Evolutionary conservation across 768 basidiomycete genomes (phyloP), one percentile per base, ranked within the genome.

Genomic region (Cystofilobasidium capitatum): DNA sequence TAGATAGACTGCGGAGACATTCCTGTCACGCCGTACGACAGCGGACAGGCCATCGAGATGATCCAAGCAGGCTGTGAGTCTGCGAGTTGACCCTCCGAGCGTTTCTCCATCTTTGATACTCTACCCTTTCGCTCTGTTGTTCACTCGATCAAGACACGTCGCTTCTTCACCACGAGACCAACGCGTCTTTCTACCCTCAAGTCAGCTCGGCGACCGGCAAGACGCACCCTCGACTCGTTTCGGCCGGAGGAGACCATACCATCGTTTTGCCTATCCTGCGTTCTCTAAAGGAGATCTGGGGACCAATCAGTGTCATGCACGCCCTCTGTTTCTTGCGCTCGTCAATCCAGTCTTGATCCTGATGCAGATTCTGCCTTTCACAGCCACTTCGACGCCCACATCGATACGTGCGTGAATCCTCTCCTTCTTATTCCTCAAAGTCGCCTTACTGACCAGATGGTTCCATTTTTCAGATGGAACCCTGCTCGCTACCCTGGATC

Each of bases 1-100:
- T 29, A 66, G 65, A n/a, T 66, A 17, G 65, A 66, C 57, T 66
- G 65, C 55, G 51, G 51, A 39, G 39, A 89, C 87, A 82, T 90
- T 16, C 91, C 91, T 7, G 77, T 88, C 45, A 84, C 77, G 58
- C 87, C 88, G 0, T 91, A 87, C 74, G 90, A 94, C 76, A 88
- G 90, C 75, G 83, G 83, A 0, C 80, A 89, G 16, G 91, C 90
- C 2, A 76, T 93, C 33, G 87, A 89, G 71, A 89, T 92, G 75
- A 88, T 94, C 78, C 85, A 91, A 74, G 84, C 88, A 10, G 91
- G 89, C 0, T 93, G 63, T 64, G 36, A 14, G 63, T 64, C 24
- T 26, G 31, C 35, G 40, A 31, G 22, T 31, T 24, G 24, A n/a
- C 14, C 37, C 35, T 24, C 31, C 35, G 17, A 22, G n/a, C 40